phyloP scores from a whole-genome alignment of 1,284 basidiomycete genomes.

The Trametes pubescens region DNA sequence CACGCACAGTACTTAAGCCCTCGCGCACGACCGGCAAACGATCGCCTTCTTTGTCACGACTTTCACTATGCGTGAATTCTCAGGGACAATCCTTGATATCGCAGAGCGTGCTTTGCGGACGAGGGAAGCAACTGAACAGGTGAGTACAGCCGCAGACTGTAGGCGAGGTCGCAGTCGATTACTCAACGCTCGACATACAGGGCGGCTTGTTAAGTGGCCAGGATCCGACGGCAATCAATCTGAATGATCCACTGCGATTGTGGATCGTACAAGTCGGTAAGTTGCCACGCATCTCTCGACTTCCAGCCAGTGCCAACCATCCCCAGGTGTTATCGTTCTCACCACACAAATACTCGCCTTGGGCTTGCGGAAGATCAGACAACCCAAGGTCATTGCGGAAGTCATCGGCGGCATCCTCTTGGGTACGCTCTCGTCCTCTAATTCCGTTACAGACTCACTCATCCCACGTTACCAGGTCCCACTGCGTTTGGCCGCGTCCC shows the following conservation, averaged over 20 bases:
- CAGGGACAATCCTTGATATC: conserved; percentile 35
- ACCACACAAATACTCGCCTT: conserved; percentile 83
- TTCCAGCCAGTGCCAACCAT: not conserved
- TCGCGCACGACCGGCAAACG: not conserved
- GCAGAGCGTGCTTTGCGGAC: conserved; percentile 33
- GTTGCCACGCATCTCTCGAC: conserved; percentile 36
- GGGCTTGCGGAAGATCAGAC: conserved; percentile 73
- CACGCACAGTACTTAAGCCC: conserved; percentile 5
- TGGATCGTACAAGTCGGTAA: conserved; percentile 91
- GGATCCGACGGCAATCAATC: conserved; percentile 73
- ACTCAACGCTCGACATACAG: conserved; percentile 43
- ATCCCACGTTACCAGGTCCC: conserved; percentile 56
- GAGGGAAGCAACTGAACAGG: conserved; percentile 41
- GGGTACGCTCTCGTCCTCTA: conserved; percentile 47
- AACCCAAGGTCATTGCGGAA: conserved; percentile 89
- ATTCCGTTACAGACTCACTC: not conserved
- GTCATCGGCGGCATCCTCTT: conserved; percentile 93
- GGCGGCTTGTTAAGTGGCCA: conserved; percentile 77
- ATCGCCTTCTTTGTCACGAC: not conserved
- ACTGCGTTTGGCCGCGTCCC: conserved; percentile 82
- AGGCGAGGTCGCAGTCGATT: not conserved
- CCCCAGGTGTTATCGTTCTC: conserved; percentile 78
- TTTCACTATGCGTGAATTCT: conserved; percentile 40
- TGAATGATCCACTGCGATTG: conserved; percentile 79
- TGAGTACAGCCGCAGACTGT: conserved; percentile 16